phyloP scores from a whole-genome alignment of 495 filamentous ascomycete species.

The Tuber brumale region DNA sequence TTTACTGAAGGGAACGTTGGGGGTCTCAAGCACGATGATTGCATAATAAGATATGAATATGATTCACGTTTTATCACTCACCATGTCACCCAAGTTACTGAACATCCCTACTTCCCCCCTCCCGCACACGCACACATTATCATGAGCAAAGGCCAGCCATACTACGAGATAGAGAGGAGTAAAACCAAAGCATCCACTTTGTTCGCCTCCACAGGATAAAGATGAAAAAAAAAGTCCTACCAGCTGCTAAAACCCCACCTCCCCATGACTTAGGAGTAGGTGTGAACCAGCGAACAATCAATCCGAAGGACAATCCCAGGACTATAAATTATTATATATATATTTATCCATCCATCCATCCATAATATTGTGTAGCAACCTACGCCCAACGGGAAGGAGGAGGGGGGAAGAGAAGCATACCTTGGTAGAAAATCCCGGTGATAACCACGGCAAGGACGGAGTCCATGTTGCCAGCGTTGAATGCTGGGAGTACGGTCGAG shows the following conservation, averaged over 20 bases:
- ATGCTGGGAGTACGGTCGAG: constrained; percentile 39
- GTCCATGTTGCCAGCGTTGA: constrained; percentile 36
- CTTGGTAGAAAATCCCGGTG: constrained; percentile 35
- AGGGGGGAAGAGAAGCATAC: constrained; percentile 9
- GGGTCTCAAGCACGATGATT: not conserved
- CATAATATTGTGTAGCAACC: not conserved
- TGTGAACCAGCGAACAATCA: constrained; percentile 37
- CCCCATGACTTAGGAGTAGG: constrained; percentile 37
- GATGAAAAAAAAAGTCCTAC: constrained; percentile 16
- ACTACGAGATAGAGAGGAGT: not conserved
- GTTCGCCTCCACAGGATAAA: not conserved
- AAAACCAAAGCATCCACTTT: constrained; percentile 2
- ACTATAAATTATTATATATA: constrained; percentile 8
- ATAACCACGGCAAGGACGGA: constrained; percentile 33
- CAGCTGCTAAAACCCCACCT: constrained; percentile 39
- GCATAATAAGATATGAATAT: constrained; percentile 9
- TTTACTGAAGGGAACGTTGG: constrained; percentile 5
- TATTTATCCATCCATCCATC: not conserved
- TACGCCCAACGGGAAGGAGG: not conserved
- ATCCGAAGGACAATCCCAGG: constrained; percentile 35
- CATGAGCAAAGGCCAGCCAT: not conserved
- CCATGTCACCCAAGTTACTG: constrained; percentile 38
- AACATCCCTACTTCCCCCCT: constrained; percentile 23
- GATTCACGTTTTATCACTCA: constrained; percentile 20
- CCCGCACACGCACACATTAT: not conserved